phyloP scores from a whole-genome alignment of 176 grass and related monocot genomes.

The Musa beccarii region DNA sequence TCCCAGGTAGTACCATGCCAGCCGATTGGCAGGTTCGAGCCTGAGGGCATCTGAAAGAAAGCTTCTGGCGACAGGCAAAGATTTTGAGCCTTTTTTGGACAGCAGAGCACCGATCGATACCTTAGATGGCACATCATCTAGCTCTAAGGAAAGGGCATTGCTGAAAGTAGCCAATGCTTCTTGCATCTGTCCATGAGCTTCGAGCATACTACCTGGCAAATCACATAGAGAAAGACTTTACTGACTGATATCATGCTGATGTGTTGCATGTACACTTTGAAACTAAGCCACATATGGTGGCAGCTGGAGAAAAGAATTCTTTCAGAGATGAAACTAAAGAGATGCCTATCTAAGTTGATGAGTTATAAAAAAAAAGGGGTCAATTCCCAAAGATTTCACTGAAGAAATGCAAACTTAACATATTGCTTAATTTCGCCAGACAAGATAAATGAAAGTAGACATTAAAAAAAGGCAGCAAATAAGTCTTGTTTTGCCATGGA shows the following conservation, averaged over 20 bases:
- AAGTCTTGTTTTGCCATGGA: no score
- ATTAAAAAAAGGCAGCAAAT: no score
- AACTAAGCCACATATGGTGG: background rate
- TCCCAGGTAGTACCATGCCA: constrained; percentile 91
- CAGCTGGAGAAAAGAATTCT: background rate
- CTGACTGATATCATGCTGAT: background rate
- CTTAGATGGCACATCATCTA: constrained; percentile 69
- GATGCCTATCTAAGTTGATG: background rate
- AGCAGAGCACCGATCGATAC: constrained; percentile 70
- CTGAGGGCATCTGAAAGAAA: constrained; percentile 83
- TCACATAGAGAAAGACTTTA: background rate
- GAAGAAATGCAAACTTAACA: background rate
- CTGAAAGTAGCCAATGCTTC: constrained; percentile 53
- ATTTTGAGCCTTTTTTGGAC: constrained; percentile 56
- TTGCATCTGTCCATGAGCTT: constrained; percentile 32
- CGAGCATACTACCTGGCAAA: constrained; percentile 47
- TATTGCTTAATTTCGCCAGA: background rate
- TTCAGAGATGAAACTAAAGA: background rate
- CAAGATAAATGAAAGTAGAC: no score
- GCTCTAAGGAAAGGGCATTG: constrained; percentile 51
- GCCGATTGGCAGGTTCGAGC: constrained; percentile 62
- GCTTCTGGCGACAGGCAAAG: constrained; percentile 58
- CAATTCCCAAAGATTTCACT: background rate
- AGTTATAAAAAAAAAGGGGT: background rate
- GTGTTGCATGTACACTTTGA: background rate